Percentiles rank a stretch among this genome's conserved stretches.
These are phyloP conservation scores for Pittosporum tobira DNA, from an alignment of 129 eudicot species.

Conservation along the genomic window DNA sequence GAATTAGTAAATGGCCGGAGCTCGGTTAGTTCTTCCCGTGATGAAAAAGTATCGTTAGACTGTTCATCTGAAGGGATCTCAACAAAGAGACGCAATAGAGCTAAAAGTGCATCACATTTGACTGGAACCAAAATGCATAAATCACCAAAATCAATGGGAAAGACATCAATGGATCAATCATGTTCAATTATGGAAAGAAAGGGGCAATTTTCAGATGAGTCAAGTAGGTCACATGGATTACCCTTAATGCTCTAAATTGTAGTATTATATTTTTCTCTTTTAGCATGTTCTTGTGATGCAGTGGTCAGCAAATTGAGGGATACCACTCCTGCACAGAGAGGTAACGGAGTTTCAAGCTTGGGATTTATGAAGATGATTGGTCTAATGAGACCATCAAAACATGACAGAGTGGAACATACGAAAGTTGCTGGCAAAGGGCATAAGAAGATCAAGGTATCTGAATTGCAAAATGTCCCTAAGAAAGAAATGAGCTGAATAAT, in stretches of 20 bases:
- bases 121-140: constrained; percentile 37
- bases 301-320: constrained; percentile 35
- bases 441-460: constrained; percentile 51
- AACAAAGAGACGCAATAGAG: constrained; percentile 28
- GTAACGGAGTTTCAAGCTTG: constrained; percentile 32
- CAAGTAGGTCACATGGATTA: constrained; percentile 37
- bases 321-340: constrained; percentile 24
- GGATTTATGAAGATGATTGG: constrained; percentile 71
- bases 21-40: constrained; percentile 8
- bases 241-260: too few relatives aligned
- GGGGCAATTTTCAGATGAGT: constrained; percentile 28
- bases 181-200: constrained; percentile 31
- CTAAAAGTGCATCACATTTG: constrained; percentile 33
- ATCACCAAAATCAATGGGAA: constrained; percentile 32
- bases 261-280: background rate
- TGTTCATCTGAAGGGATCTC: constrained; percentile 29
- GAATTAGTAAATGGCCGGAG: constrained; percentile 14
- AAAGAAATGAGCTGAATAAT: background rate
- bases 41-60: constrained; percentile 14
- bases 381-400: constrained; percentile 49
- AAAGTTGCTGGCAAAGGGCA: constrained; percentile 27
- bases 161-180: constrained; percentile 35
- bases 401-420: constrained; percentile 24
- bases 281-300: constrained; percentile 27
- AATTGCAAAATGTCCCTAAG: background rate